Evolutionary conservation across 306 rosid genomes (phyloP).

Genomic region (Echinosophora koreensis): DNA sequence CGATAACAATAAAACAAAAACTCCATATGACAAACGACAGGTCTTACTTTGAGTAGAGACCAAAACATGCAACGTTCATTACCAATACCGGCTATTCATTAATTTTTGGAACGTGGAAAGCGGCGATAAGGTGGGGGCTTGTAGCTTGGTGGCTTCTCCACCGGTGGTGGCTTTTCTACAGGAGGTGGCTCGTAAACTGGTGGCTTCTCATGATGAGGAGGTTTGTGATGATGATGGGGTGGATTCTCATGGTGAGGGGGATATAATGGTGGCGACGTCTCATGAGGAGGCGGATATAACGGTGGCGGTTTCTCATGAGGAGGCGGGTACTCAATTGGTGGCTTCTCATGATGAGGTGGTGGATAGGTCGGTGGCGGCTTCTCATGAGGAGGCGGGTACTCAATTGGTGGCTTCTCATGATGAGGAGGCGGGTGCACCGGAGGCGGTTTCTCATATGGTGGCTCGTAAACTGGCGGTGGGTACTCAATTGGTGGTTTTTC

Average conservation of each 20-base stretch:
- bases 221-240: not conserved
- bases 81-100: not conserved
- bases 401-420: conserved; percentile 17
- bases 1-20: conserved; percentile 12
- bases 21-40: not conserved
- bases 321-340: not conserved
- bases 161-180: not conserved
- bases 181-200: conserved; percentile 24
- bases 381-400: conserved; percentile 16
- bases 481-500: not conserved
- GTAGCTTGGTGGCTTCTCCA: conserved; percentile 19
- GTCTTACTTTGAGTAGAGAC: conserved; percentile 16
- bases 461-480: not conserved
- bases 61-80: conserved; percentile 18
- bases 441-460: not conserved
- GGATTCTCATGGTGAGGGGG: not conserved
- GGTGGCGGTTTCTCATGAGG: not conserved
- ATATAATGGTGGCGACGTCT: not conserved
- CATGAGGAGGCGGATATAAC: not conserved
- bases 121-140: conserved; percentile 35
- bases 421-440: conserved; percentile 9
- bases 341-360: not conserved
- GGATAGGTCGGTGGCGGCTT: conserved; percentile 34
- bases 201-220: conserved; percentile 23
- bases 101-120: conserved; percentile 25